These are phyloP conservation scores for Exobasidium cylindrosporum DNA, from an alignment of 1,284 basidiomycete genomes.

Conservation along the genomic window DNA sequence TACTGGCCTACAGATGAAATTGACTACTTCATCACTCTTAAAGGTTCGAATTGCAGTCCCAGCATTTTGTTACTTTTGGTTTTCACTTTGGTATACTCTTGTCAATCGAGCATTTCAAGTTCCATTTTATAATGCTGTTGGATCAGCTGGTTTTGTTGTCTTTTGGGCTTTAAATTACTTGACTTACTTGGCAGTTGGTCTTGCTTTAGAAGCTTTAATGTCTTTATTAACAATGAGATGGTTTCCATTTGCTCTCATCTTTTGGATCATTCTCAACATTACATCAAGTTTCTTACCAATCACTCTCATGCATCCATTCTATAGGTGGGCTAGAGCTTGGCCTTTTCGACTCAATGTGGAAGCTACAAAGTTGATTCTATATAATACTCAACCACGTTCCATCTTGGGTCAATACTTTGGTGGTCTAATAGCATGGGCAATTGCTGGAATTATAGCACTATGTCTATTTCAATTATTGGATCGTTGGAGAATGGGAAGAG, in stretches of 20 bases:
- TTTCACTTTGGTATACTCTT: conserved; percentile 49
- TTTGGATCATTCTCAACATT: conserved; percentile 15
- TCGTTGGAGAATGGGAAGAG: conserved; percentile 10
- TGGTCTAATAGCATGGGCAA: conserved; percentile 10
- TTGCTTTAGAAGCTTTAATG: conserved; percentile 52
- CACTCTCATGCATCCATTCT: conserved; percentile 13
- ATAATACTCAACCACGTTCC: conserved; percentile 11
- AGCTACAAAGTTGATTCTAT: conserved; percentile 15
- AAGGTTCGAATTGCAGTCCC: background rate
- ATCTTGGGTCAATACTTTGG: conserved; percentile 17
- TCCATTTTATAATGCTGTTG: conserved; percentile 42
- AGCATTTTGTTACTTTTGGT: conserved; percentile 43
- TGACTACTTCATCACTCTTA: background rate
- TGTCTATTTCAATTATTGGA: conserved; percentile 2
- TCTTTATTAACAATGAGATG: conserved; percentile 41
- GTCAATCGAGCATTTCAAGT: conserved; percentile 50
- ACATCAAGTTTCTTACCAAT: conserved; percentile 16
- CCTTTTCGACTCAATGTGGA: conserved; percentile 11
- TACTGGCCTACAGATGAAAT: background rate
- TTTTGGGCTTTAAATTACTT: conserved; percentile 54
- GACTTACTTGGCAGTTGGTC: conserved; percentile 45
- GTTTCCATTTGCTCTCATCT: conserved; percentile 27
- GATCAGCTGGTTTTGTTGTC: conserved; percentile 51
- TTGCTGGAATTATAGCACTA: background rate
- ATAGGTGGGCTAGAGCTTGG: conserved; percentile 12